Evolutionary conservation across 1,139 yeast genomes (phyloP), one percentile per base, ranked within the genome.

Genomic region (Hemisphaericaspora xylofermentans): DNA sequence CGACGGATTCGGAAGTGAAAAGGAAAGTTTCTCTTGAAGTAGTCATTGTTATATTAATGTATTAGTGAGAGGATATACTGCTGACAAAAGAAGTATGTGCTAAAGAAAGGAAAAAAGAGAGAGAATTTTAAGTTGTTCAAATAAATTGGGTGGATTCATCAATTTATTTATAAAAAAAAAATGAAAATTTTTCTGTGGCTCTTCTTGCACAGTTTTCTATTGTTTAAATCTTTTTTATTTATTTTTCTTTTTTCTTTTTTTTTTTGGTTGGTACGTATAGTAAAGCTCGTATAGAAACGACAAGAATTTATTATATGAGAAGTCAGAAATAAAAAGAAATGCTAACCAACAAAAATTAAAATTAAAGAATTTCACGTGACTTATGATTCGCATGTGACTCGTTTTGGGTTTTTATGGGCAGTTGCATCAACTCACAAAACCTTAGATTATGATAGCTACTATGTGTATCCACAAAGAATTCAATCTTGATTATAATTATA

Each of bases 1-100:
- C 96, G 58, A 88, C 96, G 56, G 96, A 88, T 77, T 93, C 98
- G 56, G 98, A 91, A 58, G 96, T 87, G 68, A 88, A 87, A 61
- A 88, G 76, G 70, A 87, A 87, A 46, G 60, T 70, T 63, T 71
- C 76, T 41, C 41, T 48, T 19, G 51, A 33, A 36, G 49, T 42
- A 43, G 61, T 53, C 62, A 56, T 56, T 25, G 19, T 36, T 21
- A 9, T 18, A 9, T 8, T 34, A 9, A 39, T 8, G 9, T 22
- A 21, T 21, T 7, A 35, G 24, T 17, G 36, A 33, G 36, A 16
- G 36, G 24, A 26, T 33, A 26, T 24, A 26, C 29, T 24, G 36
- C 28, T 16, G 28, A 33, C 17, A 24, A 15, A 15, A 17, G 22
- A 17, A 26, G 36, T 25, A 25, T 33, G 19, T 13, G 30, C 30